Evolutionary conservation across 2,329 filamentous ascomycete species (phyloP).

Genomic region (Fusarium sp.): DNA sequence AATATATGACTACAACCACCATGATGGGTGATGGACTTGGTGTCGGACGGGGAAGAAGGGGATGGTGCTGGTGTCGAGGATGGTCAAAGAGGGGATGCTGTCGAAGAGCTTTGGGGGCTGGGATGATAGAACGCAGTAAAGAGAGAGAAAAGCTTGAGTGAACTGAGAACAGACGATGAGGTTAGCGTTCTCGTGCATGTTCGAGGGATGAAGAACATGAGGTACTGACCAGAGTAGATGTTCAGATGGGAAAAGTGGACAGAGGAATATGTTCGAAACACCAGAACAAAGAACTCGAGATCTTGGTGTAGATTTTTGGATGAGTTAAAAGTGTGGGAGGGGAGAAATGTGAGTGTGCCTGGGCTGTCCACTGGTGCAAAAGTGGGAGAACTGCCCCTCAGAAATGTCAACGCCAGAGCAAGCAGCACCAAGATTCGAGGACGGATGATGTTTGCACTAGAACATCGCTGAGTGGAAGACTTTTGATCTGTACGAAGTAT

Average conservation of each 20-base stretch:
- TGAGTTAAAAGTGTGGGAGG: neutral
- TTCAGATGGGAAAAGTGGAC: conserved; percentile 12
- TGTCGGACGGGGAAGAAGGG: neutral
- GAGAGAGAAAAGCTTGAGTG: neutral
- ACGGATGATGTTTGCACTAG: fast-evolving
- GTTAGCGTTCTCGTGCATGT: conserved; percentile 9
- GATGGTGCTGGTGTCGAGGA: neutral
- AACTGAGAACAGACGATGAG: neutral
- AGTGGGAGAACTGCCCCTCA: neutral
- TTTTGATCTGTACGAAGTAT: too few relatives aligned
- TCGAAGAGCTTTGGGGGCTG: neutral
- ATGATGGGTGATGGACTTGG: neutral
- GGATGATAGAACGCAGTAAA: neutral
- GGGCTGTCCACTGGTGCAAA: neutral
- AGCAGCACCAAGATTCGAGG: too few relatives aligned
- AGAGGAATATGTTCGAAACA: neutral
- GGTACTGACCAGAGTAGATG: conserved; percentile 17
- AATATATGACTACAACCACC: neutral
- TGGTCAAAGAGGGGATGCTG: neutral
- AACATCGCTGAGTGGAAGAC: neutral
- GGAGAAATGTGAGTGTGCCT: conserved; percentile 2
- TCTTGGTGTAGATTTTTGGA: neutral
- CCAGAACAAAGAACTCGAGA: neutral
- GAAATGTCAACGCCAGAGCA: neutral
- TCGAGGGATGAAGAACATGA: conserved; percentile 6